These are phyloP conservation scores for Aspergillus baeticus DNA, from an alignment of 495 filamentous ascomycete genomes.

Conservation along the genomic window DNA sequence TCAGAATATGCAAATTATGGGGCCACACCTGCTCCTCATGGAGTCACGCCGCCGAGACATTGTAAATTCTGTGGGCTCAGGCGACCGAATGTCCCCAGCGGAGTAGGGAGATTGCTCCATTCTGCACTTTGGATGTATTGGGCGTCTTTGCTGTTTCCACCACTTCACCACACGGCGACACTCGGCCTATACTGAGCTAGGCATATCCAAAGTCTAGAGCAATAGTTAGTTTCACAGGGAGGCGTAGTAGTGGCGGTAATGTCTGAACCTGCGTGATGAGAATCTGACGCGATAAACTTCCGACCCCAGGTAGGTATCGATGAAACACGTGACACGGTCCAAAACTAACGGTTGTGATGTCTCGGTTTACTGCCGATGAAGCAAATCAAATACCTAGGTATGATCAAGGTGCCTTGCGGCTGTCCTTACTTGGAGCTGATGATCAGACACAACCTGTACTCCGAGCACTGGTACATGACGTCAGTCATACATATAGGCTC, in stretches of 20 bases:
- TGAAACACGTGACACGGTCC: too few species aligned
- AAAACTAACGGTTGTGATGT: too few species aligned
- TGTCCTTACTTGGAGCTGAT: background rate
- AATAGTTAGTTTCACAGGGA: background rate
- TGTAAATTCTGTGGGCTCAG: slow-evolving; percentile 29
- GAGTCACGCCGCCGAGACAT: slow-evolving; percentile 56
- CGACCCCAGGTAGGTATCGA: too few species aligned
- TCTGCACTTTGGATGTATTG: background rate
- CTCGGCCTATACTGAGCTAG: background rate
- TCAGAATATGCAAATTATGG: background rate
- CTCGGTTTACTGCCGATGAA: too few species aligned
- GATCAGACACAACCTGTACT: too few species aligned
- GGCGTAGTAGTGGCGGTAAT: background rate
- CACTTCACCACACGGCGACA: background rate
- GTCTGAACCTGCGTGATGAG: too few species aligned
- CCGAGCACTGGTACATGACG: too few species aligned
- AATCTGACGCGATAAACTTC: too few species aligned
- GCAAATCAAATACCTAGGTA: too few species aligned
- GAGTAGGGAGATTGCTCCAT: slow-evolving; percentile 29
- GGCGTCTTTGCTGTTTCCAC: background rate
- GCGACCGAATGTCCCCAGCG: slow-evolving; percentile 18
- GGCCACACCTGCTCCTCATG: slow-evolving; percentile 66
- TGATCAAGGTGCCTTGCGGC: background rate
- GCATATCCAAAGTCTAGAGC: background rate
- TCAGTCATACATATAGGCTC: too few species aligned